phyloP scores from a whole-genome alignment of 306 rosid genomes.

The Quillaja saponaria region DNA sequence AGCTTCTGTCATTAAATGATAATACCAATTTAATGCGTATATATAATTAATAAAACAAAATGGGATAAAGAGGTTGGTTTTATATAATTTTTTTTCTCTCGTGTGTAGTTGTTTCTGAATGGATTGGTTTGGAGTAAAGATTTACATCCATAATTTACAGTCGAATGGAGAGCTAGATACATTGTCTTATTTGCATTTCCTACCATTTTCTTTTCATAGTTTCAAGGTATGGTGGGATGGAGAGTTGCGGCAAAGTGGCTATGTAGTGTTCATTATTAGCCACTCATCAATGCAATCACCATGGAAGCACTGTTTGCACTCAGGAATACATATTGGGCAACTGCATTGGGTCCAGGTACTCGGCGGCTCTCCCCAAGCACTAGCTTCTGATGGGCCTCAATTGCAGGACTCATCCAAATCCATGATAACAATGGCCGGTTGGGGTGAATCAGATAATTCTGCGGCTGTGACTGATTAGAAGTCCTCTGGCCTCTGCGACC shows the following conservation, averaged over 20 bases:
- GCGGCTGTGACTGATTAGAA: constrained; percentile 22
- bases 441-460: constrained; percentile 31
- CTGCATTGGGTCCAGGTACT: constrained; percentile 55
- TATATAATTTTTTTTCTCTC: no score
- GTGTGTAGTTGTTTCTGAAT: no score
- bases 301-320: constrained; percentile 77
- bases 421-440: constrained; percentile 12
- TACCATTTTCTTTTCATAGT: no score
- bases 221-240: constrained; percentile 52
- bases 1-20: no score
- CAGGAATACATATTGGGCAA: constrained; percentile 46
- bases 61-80: no score
- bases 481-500: no score
- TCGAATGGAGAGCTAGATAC: no score
- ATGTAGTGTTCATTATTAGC: constrained; percentile 58
- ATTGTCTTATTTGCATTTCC: no score
- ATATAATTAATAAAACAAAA: no score
- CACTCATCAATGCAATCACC: constrained; percentile 69
- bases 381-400: constrained; percentile 62
- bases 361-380: constrained; percentile 69
- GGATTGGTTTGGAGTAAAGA: no score
- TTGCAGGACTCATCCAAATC: constrained; percentile 69
- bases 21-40: no score
- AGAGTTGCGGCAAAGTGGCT: constrained; percentile 70
- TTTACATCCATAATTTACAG: no score